Evolutionary conservation across 2,329 filamentous ascomycete species (phyloP), one percentile per base, ranked within the genome.

Genomic region (Xylaria sp.): DNA sequence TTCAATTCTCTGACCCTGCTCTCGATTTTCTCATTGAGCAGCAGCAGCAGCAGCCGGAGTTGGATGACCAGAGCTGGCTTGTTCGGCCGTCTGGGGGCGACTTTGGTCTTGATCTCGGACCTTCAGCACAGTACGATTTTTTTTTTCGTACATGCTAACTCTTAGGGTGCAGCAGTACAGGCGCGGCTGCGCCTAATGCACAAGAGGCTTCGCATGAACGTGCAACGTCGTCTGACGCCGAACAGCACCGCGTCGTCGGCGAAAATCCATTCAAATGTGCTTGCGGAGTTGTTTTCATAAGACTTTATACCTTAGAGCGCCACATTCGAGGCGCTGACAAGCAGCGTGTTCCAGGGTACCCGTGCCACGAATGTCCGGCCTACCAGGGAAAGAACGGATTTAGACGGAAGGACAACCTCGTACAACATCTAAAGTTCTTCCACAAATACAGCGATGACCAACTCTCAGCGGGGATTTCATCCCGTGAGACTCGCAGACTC

Each of bases 341-440:
- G n/a, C n/a, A n/a, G n/a, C n/a, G n/a, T 13, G 2, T 27, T 13
- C 43, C 60, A 2, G 15, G 37, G 21, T 55, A 40, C 23, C 37
- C 58, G n/a, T 66, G 64, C 35, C 9, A 53, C 11, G 27, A 55
- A 27, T 66, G 61, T 35, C n/a, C 37, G 11, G 4, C 15, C 8
- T 51, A 61, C n/a, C 51, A 48, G 25, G 63, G 53, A n/a, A n/a
- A n/a, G n/a, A n/a, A n/a, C n/a, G n/a, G 11, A 37, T 66, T 63
- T 44, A 44, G 11, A 17, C 46, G 63, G 37, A 66, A 66, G 21
- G 63, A 66, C 17, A 31, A 64, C 23, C 60, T 66, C 2, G 17
- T 46, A 10, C 60, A 61, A 13, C 63, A 66, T 21, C 54, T 66
- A 6, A 49, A 29, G 13, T 4, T 11, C n/a, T 31, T 31, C 13